These are phyloP conservation scores for Sarocladium brachiariae DNA, from an alignment of 2,329 filamentous ascomycete species.

Conservation along the genomic window DNA sequence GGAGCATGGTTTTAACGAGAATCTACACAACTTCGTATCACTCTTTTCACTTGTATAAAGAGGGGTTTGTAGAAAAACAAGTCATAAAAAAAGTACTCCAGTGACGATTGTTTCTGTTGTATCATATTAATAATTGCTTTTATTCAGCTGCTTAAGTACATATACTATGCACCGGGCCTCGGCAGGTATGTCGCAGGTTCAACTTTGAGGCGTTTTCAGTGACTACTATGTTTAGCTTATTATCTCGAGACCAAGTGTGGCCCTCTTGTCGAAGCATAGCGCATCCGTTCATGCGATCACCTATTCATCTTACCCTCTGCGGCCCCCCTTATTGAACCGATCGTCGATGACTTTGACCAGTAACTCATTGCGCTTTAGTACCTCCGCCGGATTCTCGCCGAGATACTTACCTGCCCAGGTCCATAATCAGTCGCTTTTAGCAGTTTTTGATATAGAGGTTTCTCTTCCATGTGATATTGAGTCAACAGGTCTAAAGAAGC, in stretches of 20 bases:
- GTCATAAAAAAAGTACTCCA: not conserved
- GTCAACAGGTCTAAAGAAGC: not conserved
- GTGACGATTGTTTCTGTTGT: not conserved
- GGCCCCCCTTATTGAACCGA: not conserved
- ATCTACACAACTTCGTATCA: not conserved
- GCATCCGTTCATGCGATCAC: too few species aligned
- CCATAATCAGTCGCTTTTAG: not conserved
- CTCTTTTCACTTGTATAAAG: not conserved
- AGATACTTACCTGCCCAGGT: not conserved
- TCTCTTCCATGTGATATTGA: not conserved
- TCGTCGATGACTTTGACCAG: not conserved
- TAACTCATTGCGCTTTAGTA: constrained; percentile 1
- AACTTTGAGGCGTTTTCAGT: not conserved
- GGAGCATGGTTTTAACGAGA: not conserved
- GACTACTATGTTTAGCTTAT: constrained; percentile 2
- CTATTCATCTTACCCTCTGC: constrained; percentile 2
- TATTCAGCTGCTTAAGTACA: not conserved
- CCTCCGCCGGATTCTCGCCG: not conserved
- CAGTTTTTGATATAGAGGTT: not conserved
- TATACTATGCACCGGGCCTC: not conserved
- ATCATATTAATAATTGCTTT: not conserved
- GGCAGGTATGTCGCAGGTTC: constrained; percentile 2
- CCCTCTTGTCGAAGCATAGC: too few species aligned
- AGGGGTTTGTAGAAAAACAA: not conserved
- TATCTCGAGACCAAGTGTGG: constrained; percentile 2